Evolutionary conservation across 2,329 filamentous ascomycete species (phyloP), one percentile per base, ranked within the genome.

Genomic region (Alternaria angustiovoidea): DNA sequence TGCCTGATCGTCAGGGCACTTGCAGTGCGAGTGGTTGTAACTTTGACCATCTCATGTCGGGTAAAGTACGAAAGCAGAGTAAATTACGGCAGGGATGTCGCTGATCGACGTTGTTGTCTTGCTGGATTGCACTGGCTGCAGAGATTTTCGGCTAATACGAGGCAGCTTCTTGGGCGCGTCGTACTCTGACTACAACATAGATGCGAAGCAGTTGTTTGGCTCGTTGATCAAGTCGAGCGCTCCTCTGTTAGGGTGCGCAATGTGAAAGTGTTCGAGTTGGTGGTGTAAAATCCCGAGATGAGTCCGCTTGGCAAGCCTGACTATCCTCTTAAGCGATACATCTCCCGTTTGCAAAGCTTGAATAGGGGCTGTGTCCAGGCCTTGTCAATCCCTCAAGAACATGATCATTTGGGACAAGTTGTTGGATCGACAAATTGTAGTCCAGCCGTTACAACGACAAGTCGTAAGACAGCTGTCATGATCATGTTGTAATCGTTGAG

Each of bases 1-100:
- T 77, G 62, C 71, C 70, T 76, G 75, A 77, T 77, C 73, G 68
- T 55, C 74, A 67, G 67, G 58, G 52, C 65, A 52, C 46, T 57
- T 48, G 54, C 59, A 55, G 52, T 56, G 57, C 57, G 44, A 70
- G 58, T 70, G 64, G 66, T 53, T 63, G 70, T 72, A 73, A 70
- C 68, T 65, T 68, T 67, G 63, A 48, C 51, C 61, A 62, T 30
- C 54, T 65, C 63, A 66, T 64, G 61, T 70, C 65, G 65, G 65
- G 54, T 64, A 64, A 67, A 64, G 54, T 64, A 66, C 64, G 65
- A 71, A 74, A 74, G 52, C 68, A 65, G 68, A 66, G 67, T 68
- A 75, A 73, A 69, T 73, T 70, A 69, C 67, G 59, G 51, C 70
- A 59, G 57, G 67, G 64, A 59, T 73, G 24, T 52, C 51, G 59